Base-by-base conservation (phyloP, 371 early-diverging fungal species). In the Mucor irregularis region DNA sequence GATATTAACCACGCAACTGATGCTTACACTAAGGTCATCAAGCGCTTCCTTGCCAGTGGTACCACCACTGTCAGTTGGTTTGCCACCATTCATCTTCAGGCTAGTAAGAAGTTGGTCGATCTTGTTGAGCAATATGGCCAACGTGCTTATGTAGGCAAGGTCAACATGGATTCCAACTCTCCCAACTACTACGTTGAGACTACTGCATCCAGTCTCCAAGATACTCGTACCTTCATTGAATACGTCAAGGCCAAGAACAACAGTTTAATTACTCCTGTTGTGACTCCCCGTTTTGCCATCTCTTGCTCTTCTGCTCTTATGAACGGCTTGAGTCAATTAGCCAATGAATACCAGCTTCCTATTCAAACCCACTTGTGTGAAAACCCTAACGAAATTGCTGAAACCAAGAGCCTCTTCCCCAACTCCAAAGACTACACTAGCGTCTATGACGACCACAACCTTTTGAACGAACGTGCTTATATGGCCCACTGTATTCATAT, bases 401-500 rank as follows among this genome's bases (percentile, higher is more conserved):
- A 86, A 58, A 87, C 91, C 4, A 49, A 66, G 31, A 65, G 73
- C 2, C 64, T 94, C 58, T 91, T 91, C 69, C 94, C 95, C 1
- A 74, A 82, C 7, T 71, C 74, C 29, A 45, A 53, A 21, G 71
- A 80, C 62, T 97, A 96, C 74, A 81, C 94, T 5, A 74, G 69
- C 21, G 86, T 95, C 39, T 97, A 96, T 65, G 81, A 80, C 24
- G 73, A 80, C 22, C 79, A 81, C 57, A 85, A 85, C 0, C 49
- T 79, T 13, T 77, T 97, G 37, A 76, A 91, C 39, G 65, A 77
- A 19, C 76, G 80, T 3, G 79, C 92, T 10, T 88, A 95, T 58
- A 89, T 96, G 91, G 97, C 95, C 16, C 97, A 97, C 68, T 91
- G 94, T 56, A 86, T 96, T 17, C 91, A 95, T 74, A 82, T 93